Percentiles rank a stretch among this genome's conserved stretches.
These are phyloP conservation scores for Geum urbanum DNA, from an alignment of 306 rosid species.

Conservation along the genomic window DNA sequence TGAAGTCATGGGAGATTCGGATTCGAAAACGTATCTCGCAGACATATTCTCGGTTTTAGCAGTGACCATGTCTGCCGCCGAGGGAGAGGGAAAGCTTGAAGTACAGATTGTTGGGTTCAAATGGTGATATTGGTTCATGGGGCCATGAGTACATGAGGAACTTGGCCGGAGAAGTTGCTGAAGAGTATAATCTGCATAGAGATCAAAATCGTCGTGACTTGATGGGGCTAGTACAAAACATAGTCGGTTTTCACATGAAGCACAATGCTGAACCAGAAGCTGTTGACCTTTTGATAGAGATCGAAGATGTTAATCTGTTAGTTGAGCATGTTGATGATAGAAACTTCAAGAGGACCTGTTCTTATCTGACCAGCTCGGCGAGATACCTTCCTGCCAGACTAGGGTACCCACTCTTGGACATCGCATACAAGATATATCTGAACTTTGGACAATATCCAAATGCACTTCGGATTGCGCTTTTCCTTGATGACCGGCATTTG, in stretches of 20 bases:
- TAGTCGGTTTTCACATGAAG: conserved; percentile 83
- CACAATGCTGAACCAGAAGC: conserved; percentile 98
- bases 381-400: conserved; percentile 85
- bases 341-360: conserved; percentile 81
- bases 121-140: conserved; percentile 95
- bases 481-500: conserved; percentile 61
- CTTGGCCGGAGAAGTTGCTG: conserved; percentile 90
- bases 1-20: conserved; percentile 68
- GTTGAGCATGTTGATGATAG: conserved; percentile 73
- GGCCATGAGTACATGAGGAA: conserved; percentile 99
- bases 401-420: conserved; percentile 79
- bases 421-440: conserved; percentile 64
- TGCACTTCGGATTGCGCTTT: conserved; percentile 88
- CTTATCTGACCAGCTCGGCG: conserved; percentile 91
- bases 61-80: conserved; percentile 89
- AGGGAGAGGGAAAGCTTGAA: conserved; percentile 91
- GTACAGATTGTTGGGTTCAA: conserved; percentile 80
- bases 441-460: conserved; percentile 80
- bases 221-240: conserved; percentile 81
- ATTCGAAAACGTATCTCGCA: conserved; percentile 76
- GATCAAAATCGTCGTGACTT: conserved; percentile 67
- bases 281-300: conserved; percentile 97
- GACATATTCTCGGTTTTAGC: conserved; percentile 91
- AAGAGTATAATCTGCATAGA: conserved; percentile 62
- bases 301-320: conserved; percentile 85